A percentile compares a stretch with the other conserved stretches of the same genome.
Conservation (phyloP, 441 rosid species). For the Gossypium lobatum region DNA sequence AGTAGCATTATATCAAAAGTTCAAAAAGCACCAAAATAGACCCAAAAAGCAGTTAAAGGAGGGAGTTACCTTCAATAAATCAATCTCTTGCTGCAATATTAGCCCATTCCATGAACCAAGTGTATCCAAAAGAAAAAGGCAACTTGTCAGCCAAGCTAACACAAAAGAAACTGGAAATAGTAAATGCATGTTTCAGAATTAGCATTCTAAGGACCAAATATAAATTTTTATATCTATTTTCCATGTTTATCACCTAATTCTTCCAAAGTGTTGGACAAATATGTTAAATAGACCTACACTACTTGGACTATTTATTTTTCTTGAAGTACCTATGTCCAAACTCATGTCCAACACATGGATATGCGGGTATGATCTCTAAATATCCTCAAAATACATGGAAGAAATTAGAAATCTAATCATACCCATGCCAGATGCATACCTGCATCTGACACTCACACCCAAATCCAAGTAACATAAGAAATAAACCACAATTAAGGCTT, state of each 20-base stretch:
- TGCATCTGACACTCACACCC: too few relatives aligned
- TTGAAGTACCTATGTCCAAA: too few relatives aligned
- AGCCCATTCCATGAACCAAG: conserved; percentile 25
- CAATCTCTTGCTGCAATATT: conserved; percentile 90
- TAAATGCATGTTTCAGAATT: not conserved
- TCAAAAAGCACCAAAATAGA: not conserved
- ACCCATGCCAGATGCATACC: too few relatives aligned
- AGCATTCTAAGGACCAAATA: not conserved
- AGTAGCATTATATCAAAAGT: not conserved
- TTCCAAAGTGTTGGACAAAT: not conserved
- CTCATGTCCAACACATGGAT: too few relatives aligned
- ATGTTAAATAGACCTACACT: not conserved
- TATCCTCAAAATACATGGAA: too few relatives aligned
- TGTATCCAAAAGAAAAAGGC: conserved; percentile 28
- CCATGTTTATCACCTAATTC: not conserved
- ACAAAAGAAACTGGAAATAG: conserved; percentile 11
- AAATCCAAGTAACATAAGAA: too few relatives aligned
- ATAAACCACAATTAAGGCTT: not conserved
- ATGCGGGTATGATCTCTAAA: too few relatives aligned
- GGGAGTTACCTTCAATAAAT: conserved; percentile 76
- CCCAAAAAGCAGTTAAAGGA: conserved; percentile 6
- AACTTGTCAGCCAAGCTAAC: conserved; percentile 31
- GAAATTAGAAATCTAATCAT: too few relatives aligned
- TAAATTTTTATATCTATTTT: not conserved
- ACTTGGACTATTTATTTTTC: too few relatives aligned